phyloP scores from a whole-genome alignment of 2,329 filamentous ascomycete species.

The Penicillium sp. region DNA sequence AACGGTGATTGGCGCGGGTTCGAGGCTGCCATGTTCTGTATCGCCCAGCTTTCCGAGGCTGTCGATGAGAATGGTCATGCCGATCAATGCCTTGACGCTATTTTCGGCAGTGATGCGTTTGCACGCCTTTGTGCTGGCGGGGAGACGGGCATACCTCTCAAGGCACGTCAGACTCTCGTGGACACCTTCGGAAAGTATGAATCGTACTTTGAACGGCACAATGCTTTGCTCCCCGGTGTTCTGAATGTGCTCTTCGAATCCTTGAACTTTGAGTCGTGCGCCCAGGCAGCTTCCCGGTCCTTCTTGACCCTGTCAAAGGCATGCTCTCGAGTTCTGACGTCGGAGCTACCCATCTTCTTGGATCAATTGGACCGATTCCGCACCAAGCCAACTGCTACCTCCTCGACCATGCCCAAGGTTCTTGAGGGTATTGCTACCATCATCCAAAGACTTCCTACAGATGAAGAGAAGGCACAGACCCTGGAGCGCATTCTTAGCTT shows the following conservation, averaged over 20 bases:
- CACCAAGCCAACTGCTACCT: slow-evolving; percentile 41
- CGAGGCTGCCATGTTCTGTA: slow-evolving; percentile 50
- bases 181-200: slow-evolving; percentile 51
- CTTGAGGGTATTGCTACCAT: slow-evolving; percentile 51
- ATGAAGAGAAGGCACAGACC: slow-evolving; percentile 46
- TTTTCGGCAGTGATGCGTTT: slow-evolving; percentile 46
- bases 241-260: slow-evolving; percentile 52
- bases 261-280: slow-evolving; percentile 46
- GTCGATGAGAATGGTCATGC: slow-evolving; percentile 50
- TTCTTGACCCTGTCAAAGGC: slow-evolving; percentile 50
- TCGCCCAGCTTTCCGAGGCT: slow-evolving; percentile 50
- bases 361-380: slow-evolving; percentile 46
- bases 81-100: slow-evolving; percentile 45
- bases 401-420: slow-evolving; percentile 47
- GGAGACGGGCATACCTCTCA: slow-evolving; percentile 39
- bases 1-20: slow-evolving; percentile 47
- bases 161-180: slow-evolving; percentile 46
- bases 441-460: slow-evolving; percentile 45
- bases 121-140: slow-evolving; percentile 38
- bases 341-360: slow-evolving; percentile 49
- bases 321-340: slow-evolving; percentile 45
- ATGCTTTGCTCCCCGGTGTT: slow-evolving; percentile 44
- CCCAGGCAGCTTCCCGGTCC: slow-evolving; percentile 48
- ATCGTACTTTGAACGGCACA: slow-evolving; percentile 49
- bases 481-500: slow-evolving; percentile 45